Conservation (phyloP, 2,329 filamentous ascomycete species). For the Pseudogymnoascus sp. region DNA sequence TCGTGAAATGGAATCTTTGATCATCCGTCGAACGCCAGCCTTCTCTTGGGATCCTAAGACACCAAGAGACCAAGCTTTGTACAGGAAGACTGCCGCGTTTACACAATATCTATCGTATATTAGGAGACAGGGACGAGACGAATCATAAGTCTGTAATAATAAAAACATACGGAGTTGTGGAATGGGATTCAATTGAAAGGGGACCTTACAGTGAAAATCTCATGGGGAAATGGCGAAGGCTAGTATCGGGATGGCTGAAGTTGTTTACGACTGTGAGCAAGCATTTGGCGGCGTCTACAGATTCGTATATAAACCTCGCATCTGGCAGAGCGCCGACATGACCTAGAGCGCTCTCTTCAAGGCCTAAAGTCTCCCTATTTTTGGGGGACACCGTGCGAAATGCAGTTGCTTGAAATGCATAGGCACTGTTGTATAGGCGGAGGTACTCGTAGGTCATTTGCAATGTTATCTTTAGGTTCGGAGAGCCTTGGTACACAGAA, state of each 20-base stretch:
- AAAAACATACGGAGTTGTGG: constrained; percentile 12
- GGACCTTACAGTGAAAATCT: constrained; percentile 50
- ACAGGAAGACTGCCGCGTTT: constrained; percentile 56
- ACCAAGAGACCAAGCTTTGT: constrained; percentile 53
- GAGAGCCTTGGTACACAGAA: constrained; percentile 39
- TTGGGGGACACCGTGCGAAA: constrained; percentile 34
- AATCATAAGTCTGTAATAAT: too few relatives aligned
- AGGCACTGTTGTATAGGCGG: constrained; percentile 65
- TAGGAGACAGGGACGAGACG: background rate
- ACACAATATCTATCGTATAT: constrained; percentile 36
- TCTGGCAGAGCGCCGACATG: constrained; percentile 49
- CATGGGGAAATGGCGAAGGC: constrained; percentile 55
- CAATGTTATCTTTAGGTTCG: constrained; percentile 57
- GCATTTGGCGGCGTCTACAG: constrained; percentile 54
- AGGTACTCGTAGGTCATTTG: constrained; percentile 66
- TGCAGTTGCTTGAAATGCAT: constrained; percentile 65
- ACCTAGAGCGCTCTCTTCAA: constrained; percentile 30
- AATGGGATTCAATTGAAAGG: background rate
- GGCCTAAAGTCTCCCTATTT: constrained; percentile 13
- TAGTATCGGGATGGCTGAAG: constrained; percentile 48
- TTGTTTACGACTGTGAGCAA: constrained; percentile 52
- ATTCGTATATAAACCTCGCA: constrained; percentile 58
- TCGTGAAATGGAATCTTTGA: constrained; percentile 49
- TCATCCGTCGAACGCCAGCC: constrained; percentile 46
- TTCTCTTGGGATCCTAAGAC: constrained; percentile 48